Evolutionary conservation across 2,329 filamentous ascomycete species (phyloP).

Genomic region (Sporothrix luriei): DNA sequence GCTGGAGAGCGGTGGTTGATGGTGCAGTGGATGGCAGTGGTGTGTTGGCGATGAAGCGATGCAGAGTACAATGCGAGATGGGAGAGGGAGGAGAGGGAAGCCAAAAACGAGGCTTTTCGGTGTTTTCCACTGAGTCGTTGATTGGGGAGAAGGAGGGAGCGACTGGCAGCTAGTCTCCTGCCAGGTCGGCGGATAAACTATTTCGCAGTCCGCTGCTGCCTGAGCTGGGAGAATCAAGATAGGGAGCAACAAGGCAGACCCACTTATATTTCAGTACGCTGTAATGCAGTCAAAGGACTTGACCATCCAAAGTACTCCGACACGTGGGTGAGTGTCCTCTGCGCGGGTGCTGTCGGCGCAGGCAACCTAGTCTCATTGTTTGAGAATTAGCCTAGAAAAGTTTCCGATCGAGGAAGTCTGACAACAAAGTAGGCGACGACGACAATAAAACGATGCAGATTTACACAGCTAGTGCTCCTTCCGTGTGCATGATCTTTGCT

Average conservation of each 20-base stretch:
- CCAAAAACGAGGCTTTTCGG: slow-evolving; percentile 37
- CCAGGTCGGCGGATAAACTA: slow-evolving; percentile 30
- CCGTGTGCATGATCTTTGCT: neutral
- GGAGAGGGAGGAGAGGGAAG: slow-evolving; percentile 26
- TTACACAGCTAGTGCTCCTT: neutral
- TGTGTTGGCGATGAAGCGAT: slow-evolving; percentile 32
- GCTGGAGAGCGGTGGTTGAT: slow-evolving; percentile 31
- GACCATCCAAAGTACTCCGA: neutral
- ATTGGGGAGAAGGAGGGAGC: slow-evolving; percentile 35
- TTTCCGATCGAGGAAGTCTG: neutral
- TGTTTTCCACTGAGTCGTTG: slow-evolving; percentile 43
- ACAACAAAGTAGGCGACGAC: neutral
- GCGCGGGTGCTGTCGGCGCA: neutral
- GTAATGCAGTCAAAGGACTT: neutral
- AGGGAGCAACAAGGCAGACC: neutral
- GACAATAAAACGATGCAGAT: neutral
- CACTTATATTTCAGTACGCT: slow-evolving; percentile 2
- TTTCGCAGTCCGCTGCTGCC: slow-evolving; percentile 31
- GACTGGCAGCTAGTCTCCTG: slow-evolving; percentile 5
- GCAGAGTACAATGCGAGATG: slow-evolving; percentile 23
- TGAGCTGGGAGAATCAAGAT: slow-evolving; percentile 10
- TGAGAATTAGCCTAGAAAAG: neutral
- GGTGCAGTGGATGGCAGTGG: slow-evolving; percentile 29
- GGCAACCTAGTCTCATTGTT: neutral
- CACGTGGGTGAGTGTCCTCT: slow-evolving; percentile 13